phyloP scores from a whole-genome alignment of 768 basidiomycete species.

The Tephrocybe sp. region DNA sequence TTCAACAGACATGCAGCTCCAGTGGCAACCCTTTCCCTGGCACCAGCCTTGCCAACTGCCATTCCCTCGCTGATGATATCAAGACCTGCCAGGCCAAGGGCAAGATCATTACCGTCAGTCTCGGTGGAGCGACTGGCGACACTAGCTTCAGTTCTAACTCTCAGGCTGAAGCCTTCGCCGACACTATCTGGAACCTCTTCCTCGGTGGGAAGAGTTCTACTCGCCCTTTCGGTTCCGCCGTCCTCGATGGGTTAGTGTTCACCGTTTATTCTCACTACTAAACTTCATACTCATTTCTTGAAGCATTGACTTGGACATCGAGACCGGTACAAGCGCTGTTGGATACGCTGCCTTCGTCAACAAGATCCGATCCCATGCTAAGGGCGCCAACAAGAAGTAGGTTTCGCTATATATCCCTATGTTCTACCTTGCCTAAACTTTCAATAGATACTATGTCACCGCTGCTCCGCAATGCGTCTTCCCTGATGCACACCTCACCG shows the following conservation, averaged over 20 bases:
- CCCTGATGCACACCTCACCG: conserved; percentile 58
- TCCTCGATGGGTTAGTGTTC: conserved; percentile 63
- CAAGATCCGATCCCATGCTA: conserved; percentile 41
- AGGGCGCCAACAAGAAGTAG: conserved; percentile 44
- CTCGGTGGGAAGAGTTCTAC: conserved; percentile 58
- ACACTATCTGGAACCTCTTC: conserved; percentile 68
- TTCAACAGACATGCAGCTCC: conserved; percentile 47
- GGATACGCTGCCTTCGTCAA: conserved; percentile 49
- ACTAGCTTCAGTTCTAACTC: conserved; percentile 50
- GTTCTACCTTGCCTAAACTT: not conserved
- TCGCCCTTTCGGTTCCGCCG: conserved; percentile 62
- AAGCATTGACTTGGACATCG: conserved; percentile 64
- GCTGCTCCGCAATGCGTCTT: conserved; percentile 59
- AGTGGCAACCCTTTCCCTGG: conserved; percentile 45
- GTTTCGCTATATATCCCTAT: conserved; percentile 13
- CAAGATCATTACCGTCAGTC: conserved; percentile 47
- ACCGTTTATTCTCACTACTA: not conserved
- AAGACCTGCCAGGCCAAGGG: conserved; percentile 57
- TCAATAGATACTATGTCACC: conserved; percentile 53
- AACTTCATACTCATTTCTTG: not conserved
- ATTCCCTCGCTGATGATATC: conserved; percentile 55
- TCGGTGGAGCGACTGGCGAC: conserved; percentile 55
- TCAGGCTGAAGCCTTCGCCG: conserved; percentile 52
- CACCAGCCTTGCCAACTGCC: conserved; percentile 58
- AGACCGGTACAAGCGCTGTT: conserved; percentile 47